Conservation (phyloP, 2,329 filamentous ascomycete species). For the Aspergillus terreus region DNA sequence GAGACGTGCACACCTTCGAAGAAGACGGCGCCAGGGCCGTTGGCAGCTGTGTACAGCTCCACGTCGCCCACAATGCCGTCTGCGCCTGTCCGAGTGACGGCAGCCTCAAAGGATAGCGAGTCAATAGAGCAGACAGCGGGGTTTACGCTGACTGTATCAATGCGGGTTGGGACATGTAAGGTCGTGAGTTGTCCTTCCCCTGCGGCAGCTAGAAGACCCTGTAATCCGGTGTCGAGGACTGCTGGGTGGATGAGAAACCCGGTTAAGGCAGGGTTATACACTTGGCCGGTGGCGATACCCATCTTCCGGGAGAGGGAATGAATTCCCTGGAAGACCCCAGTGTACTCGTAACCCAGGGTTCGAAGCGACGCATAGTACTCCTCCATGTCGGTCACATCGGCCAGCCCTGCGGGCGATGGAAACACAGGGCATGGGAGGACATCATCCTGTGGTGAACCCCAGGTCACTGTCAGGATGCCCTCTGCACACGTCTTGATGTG, state of each 20-base stretch:
- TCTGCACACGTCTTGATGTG: too few species aligned
- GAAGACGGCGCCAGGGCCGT: too few species aligned
- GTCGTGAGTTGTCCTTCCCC: neutral
- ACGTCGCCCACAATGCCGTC: too few species aligned
- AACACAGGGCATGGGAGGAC: too few species aligned
- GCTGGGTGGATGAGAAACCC: neutral
- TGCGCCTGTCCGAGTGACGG: too few species aligned
- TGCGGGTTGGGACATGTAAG: neutral
- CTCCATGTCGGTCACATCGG: neutral
- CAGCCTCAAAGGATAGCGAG: too few species aligned
- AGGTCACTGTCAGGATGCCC: too few species aligned
- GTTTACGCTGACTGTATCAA: neutral
- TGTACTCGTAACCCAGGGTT: constrained; percentile 2
- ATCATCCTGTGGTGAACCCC: too few species aligned
- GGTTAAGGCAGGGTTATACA: neutral
- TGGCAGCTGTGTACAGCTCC: too few species aligned
- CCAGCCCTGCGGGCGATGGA: too few species aligned
- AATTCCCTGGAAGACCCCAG: constrained; percentile 1
- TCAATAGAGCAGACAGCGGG: neutral
- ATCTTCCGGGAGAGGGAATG: neutral
- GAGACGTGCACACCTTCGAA: too few species aligned
- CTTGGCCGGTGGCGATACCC: neutral
- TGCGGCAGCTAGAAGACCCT: neutral
- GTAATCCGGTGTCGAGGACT: neutral
- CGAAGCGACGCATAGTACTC: constrained; percentile 1